Evolutionary conservation across 192 early-diverging fungal species (phyloP).

Genomic region (Helicostylum pulchrum): DNA sequence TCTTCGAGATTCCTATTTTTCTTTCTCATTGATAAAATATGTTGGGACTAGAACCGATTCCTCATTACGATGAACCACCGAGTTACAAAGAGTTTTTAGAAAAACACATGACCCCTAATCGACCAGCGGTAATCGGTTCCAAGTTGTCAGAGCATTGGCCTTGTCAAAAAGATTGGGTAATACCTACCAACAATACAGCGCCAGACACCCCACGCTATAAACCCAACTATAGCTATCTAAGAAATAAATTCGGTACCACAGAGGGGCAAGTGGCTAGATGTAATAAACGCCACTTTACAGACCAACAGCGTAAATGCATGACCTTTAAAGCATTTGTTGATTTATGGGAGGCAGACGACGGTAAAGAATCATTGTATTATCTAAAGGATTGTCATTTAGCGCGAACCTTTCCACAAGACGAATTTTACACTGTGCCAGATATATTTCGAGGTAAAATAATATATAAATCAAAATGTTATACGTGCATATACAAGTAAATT

Average conservation of each 20-base stretch:
- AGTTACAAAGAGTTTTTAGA: conserved; percentile 41
- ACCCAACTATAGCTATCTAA: conserved; percentile 45
- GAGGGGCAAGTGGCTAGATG: conserved; percentile 63
- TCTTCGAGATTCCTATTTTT: background rate
- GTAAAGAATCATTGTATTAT: conserved; percentile 37
- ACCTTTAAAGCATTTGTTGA: conserved; percentile 51
- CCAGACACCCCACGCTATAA: conserved; percentile 13
- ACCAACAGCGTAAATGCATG: conserved; percentile 60
- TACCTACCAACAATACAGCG: conserved; percentile 6
- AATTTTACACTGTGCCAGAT: conserved; percentile 42
- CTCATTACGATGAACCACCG: conserved; percentile 35
- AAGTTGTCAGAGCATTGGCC: conserved; percentile 46
- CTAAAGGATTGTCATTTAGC: conserved; percentile 76
- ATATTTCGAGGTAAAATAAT: conserved; percentile 42
- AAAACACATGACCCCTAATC: conserved; percentile 44
- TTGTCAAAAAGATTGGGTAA: conserved; percentile 58
- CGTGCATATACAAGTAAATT: background rate
- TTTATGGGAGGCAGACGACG: conserved; percentile 38
- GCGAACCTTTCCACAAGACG: conserved; percentile 35
- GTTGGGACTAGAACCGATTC: background rate
- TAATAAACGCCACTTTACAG: conserved; percentile 52
- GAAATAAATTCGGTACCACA: conserved; percentile 35
- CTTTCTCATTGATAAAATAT: background rate
- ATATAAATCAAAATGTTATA: too few species aligned
- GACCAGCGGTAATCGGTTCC: conserved; percentile 51